These are phyloP conservation scores for Suillus clintonianus DNA, from an alignment of 768 basidiomycete species.

Conservation along the genomic window DNA sequence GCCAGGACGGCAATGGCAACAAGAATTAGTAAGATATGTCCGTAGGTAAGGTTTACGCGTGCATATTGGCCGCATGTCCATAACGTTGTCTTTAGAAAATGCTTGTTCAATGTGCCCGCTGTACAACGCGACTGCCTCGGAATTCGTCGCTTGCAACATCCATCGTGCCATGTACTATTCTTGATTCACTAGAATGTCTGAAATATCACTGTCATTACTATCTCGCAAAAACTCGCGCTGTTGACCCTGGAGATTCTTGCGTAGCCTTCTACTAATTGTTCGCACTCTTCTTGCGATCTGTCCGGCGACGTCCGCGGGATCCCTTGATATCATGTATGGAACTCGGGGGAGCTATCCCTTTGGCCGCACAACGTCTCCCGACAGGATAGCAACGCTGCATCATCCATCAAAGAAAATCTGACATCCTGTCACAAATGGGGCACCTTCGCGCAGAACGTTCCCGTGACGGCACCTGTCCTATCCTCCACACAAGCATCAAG, in stretches of 20 bases:
- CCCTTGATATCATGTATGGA: not conserved
- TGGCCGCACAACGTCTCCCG: not conserved
- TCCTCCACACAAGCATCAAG: too few species aligned
- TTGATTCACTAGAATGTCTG: not conserved
- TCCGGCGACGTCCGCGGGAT: not conserved
- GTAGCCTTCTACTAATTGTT: not conserved
- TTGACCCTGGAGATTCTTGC: not conserved
- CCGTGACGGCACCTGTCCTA: not conserved
- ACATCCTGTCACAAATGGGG: not conserved
- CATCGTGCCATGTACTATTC: not conserved
- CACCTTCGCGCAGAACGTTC: not conserved
- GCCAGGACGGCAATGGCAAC: not conserved
- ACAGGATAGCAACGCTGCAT: not conserved
- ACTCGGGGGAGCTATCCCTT: not conserved
- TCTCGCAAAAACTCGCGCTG: not conserved
- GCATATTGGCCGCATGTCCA: not conserved
- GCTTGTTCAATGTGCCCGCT: not conserved
- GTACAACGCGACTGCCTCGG: not conserved
- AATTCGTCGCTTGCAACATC: not conserved
- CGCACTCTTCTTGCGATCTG: not conserved
- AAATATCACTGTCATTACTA: not conserved
- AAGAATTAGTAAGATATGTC: not conserved
- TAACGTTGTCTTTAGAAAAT: not conserved
- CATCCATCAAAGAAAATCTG: not conserved
- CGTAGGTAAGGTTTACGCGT: not conserved